Percentiles rank a stretch among this genome's conserved stretches.
Evolutionary conservation across 164 flowering plant species (phyloP).

Genomic region (Tinospora cordifolia): DNA sequence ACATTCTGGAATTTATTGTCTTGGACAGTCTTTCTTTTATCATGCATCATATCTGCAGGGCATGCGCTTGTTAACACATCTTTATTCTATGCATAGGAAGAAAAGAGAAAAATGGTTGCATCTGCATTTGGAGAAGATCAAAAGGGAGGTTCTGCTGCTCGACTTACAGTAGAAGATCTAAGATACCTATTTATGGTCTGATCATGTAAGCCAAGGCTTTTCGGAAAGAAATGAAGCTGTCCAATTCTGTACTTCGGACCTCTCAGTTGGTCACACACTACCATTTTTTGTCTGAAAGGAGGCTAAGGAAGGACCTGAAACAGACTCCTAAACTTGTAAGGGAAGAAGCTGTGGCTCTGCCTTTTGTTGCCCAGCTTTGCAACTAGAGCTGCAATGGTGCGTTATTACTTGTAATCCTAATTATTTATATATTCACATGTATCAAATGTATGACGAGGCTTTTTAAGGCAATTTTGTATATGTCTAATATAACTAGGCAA

Average conservation of each 20-base stretch:
- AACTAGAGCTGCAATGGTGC: not conserved
- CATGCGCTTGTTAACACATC: not conserved
- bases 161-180: constrained; percentile 79
- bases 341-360: constrained; percentile 11
- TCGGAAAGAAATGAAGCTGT: not conserved
- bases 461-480: constrained; percentile 6
- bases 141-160: constrained; percentile 47
- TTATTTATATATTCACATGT: not conserved
- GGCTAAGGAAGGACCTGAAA: not conserved
- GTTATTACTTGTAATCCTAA: constrained; percentile 3
- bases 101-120: constrained; percentile 92
- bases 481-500: constrained; percentile 3
- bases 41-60: not conserved
- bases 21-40: not conserved
- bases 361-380: constrained; percentile 7
- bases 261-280: not conserved
- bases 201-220: not conserved
- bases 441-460: not conserved
- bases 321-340: not conserved
- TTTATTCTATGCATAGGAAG: constrained; percentile 45
- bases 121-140: constrained; percentile 96
- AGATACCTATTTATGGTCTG: constrained; percentile 62
- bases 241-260: not conserved
- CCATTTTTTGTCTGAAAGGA: not conserved
- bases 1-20: no score